Conservation (phyloP, 1,139 yeast species). For the Geotrichum reessii region DNA sequence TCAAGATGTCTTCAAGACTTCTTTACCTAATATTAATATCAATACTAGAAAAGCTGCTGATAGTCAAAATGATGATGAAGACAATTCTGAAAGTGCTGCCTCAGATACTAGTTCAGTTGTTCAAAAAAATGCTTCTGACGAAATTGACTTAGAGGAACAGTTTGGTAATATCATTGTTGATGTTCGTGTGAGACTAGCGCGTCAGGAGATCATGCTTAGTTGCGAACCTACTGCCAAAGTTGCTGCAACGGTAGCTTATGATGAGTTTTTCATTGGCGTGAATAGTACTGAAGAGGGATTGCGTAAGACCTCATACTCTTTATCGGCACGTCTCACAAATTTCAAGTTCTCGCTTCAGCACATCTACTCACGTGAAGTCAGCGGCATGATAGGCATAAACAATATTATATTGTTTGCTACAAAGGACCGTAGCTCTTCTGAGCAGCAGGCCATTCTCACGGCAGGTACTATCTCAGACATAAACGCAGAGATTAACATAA, state of each 20-base stretch:
- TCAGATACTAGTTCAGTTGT: not conserved
- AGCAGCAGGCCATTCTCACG: conserved; percentile 30
- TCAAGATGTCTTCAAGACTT: conserved; percentile 26
- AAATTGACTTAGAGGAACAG: conserved; percentile 20
- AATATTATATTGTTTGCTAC: conserved; percentile 41
- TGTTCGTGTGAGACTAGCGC: conserved; percentile 58
- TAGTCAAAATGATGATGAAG: conserved; percentile 34
- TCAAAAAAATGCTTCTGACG: not conserved
- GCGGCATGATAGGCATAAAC: conserved; percentile 66
- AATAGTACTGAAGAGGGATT: conserved; percentile 43
- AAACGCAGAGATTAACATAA: conserved; percentile 62
- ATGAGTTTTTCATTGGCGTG: conserved; percentile 54
- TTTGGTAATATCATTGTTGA: conserved; percentile 54
- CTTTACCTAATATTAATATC: not conserved
- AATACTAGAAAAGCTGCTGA: not conserved
- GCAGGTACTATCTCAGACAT: conserved; percentile 54
- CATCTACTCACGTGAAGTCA: conserved; percentile 79
- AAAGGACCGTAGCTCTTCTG: conserved; percentile 26
- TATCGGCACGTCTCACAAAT: conserved; percentile 46
- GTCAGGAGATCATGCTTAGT: conserved; percentile 69
- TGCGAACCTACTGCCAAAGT: conserved; percentile 94
- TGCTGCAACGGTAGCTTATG: conserved; percentile 73
- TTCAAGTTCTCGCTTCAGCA: conserved; percentile 76
- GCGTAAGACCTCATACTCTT: conserved; percentile 34
- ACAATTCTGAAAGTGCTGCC: conserved; percentile 1